These are phyloP conservation scores for Rhodomyrtus tomentosa DNA, from an alignment of 345 rosid species.

Conservation along the genomic window DNA sequence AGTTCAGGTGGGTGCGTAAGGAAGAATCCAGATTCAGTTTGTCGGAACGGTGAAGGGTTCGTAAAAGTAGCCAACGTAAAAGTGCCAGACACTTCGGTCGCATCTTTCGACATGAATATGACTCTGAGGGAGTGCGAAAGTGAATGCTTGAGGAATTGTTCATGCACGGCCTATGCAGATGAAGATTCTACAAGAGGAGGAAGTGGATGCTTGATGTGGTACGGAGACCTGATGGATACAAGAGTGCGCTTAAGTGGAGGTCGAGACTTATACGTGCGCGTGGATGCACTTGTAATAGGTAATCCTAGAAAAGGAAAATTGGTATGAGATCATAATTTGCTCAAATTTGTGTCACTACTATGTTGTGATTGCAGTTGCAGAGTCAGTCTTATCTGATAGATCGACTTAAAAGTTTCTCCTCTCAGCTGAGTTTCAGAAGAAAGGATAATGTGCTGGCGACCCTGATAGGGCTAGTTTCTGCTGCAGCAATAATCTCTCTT, in stretches of 20 bases:
- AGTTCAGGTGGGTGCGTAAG: constrained; percentile 19
- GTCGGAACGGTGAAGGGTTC: constrained; percentile 6
- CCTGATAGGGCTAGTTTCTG: neutral
- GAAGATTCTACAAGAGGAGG: neutral
- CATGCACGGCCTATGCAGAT: neutral
- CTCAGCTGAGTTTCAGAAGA: neutral
- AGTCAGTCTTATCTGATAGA: neutral
- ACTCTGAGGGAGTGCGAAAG: neutral
- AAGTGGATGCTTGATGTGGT: neutral
- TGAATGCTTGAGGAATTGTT: neutral
- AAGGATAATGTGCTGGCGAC: neutral
- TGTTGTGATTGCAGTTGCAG: neutral
- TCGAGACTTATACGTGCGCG: neutral
- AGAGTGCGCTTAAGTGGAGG: neutral
- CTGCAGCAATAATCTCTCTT: neutral
- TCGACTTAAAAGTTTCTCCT: neutral
- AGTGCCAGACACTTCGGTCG: constrained; percentile 4
- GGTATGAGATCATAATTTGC: neutral
- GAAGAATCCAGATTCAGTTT: neutral
- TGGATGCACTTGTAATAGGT: neutral
- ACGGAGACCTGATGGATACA: neutral
- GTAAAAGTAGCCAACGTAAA: neutral
- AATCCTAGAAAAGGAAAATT: neutral
- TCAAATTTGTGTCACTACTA: neutral
- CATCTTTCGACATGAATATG: neutral